Evolutionary conservation across 768 basidiomycete genomes (phyloP), one percentile per base, ranked within the genome.

Genomic region (Coprinellus micaceus): DNA sequence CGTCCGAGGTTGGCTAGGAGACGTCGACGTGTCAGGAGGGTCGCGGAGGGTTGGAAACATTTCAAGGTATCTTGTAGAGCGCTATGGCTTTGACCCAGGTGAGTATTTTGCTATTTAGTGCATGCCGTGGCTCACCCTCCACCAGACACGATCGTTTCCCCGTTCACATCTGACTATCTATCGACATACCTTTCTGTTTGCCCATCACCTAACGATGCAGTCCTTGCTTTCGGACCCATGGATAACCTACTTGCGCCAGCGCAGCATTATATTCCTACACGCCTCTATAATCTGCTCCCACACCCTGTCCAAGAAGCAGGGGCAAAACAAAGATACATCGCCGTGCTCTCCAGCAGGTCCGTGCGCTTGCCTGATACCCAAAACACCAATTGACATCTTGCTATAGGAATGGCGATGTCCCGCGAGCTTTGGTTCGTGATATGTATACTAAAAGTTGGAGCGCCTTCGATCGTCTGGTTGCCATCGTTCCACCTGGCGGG

Each of bases 381-480:
- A 26, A 2, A 33, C 52, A 19, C n/a, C 37, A 39, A 55, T 36
- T 44, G 59, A 15, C 49, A 60, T 33, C 58, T 45, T 37, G 13
- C 37, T 41, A 46, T 62, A 87, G 90, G 68, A 93, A 93, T 67
- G 89, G 89, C 15, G 91, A 92, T 66, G 86, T 91, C 24, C 88
- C 91, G 11, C 82, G 91, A 49, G 88, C 89, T 1, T 77, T 91
- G 19, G 91, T 92, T 45, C 83, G 91, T 55, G 91, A 93, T 62
- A 89, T 91, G 88, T 94, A 94, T 66, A 92, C 90, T 24, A 94
- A 94, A 71, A 91, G 88, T 60, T 94, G 92, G 91, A 91, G 89
- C 66, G 91, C 91, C 1, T 93, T 94, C 63, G 91, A 93, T 67
- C 83, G 91, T 10, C 80, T 94, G 5, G 88, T 94, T 17, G 88